phyloP scores from a whole-genome alignment of 2,329 filamentous ascomycete genomes.

The Cryphonectria nitschkei region DNA sequence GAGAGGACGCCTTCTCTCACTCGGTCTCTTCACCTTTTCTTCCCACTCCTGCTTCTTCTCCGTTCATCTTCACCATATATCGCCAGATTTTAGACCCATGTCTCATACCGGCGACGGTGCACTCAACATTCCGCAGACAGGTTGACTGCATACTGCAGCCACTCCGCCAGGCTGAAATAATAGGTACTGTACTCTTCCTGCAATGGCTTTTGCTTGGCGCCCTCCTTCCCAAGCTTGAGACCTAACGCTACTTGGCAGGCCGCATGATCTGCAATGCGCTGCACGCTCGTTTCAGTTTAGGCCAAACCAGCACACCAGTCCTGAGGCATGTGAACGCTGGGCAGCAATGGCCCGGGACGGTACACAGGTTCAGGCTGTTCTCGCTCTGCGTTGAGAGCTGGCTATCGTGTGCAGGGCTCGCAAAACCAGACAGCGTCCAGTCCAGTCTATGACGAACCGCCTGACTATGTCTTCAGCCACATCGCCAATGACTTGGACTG shows the following conservation, averaged over 20 bases:
- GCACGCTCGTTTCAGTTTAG: conserved; percentile 24
- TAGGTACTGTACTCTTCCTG: not conserved
- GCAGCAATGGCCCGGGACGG: not conserved
- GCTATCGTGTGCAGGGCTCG: not conserved
- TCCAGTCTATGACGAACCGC: too few species aligned
- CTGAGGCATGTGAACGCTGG: not conserved
- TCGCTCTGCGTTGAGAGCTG: not conserved
- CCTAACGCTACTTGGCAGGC: conserved; percentile 25
- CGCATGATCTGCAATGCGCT: conserved; percentile 27
- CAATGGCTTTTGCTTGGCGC: not conserved
- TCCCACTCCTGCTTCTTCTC: not conserved
- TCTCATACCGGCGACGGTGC: not conserved
- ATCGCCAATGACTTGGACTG: not conserved
- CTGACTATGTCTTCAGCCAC: not conserved
- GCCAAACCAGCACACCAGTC: not conserved
- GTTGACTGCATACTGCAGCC: not conserved
- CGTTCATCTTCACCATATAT: not conserved
- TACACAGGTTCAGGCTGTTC: not conserved
- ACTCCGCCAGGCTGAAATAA: not conserved
- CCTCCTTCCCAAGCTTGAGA: conserved; percentile 7
- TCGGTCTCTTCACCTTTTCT: not conserved
- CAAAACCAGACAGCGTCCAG: too few species aligned
- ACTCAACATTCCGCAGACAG: too few species aligned
- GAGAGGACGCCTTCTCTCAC: not conserved
- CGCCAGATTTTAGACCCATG: not conserved